Evolutionary conservation across 208 protist species (phyloP), one percentile per base, ranked within the genome.

Genomic region (Acanthamoeba divionensis): DNA sequence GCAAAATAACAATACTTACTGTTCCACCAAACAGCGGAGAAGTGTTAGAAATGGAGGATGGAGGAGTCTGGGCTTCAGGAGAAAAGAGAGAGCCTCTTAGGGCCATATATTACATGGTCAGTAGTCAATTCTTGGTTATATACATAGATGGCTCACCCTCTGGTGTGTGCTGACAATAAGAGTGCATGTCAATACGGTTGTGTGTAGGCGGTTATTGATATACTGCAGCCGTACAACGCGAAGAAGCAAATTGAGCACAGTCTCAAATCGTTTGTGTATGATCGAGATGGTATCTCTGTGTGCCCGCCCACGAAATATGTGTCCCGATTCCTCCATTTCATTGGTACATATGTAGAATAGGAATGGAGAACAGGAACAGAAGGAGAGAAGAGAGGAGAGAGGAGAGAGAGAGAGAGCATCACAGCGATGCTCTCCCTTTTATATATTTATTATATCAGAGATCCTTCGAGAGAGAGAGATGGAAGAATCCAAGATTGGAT

Each of bases 201-300:
- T 24, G 9, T 69, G 13, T 10, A 69, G 62, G 75, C 47, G 21
- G 29, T 85, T 10, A 85, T 85, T 33, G 75, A 85, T 54, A 85
- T 85, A 18, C 29, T 85, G 75, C 75, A 85, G 26, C 75, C 75
- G 8, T 85, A 85, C 75, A 85, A 85, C 47, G 29, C 24, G 48
- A 8, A 31, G 7, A 85, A 85, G 50, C 12, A 65, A 29, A 21
- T 66, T 8, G 75, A 85, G 48, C 75, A 85, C 47, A 66, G 26
- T 12, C 41, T 85, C 48, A 85, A 85, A 54, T 10, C 15, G 33
- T 8, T 85, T 13, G 48, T 66, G 21, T 31, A 66, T 33, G 50
- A 85, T 54, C 57, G 65, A 29, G 9, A 85, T 7, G 75, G 18
- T 33, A 85, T 85, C 13, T 85, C 75, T 18, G 75, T 80, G 8